Percentiles rank a stretch among this genome's conserved stretches.
These are phyloP conservation scores for Lathyrus tuberosus DNA, from an alignment of 306 rosid genomes.

Conservation along the genomic window DNA sequence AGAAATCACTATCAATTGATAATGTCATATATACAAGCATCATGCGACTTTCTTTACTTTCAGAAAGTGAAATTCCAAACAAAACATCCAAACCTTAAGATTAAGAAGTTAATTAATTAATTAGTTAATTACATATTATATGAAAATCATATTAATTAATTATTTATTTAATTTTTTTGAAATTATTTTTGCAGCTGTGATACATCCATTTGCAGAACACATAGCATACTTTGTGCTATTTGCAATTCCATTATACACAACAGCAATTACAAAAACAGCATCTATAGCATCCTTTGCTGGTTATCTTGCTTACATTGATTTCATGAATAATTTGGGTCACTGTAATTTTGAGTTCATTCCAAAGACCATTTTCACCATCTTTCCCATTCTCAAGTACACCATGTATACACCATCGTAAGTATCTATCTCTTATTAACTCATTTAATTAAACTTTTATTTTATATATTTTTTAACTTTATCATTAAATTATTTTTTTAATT, in stretches of 20 bases:
- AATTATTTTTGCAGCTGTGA: conserved; percentile 56
- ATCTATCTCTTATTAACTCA: background rate
- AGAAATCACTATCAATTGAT: no score
- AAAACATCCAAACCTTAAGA: no score
- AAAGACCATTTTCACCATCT: conserved; percentile 45
- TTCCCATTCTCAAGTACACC: conserved; percentile 60
- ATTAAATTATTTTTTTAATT: background rate
- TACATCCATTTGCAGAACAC: conserved; percentile 81
- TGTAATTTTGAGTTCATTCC: conserved; percentile 77
- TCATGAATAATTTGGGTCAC: conserved; percentile 85
- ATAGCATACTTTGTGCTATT: conserved; percentile 60
- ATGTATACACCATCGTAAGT: conserved; percentile 81
- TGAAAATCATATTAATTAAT: background rate
- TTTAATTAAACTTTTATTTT: background rate
- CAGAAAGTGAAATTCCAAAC: no score
- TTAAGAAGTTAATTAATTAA: no score
- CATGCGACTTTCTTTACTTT: no score
- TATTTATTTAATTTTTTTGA: no score
- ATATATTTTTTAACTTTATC: background rate
- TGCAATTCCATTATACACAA: conserved; percentile 54
- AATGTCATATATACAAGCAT: no score
- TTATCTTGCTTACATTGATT: conserved; percentile 56
- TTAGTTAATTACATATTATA: background rate
- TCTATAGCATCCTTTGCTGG: conserved; percentile 48
- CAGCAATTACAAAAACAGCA: conserved; percentile 45